Percentiles rank a stretch among this genome's conserved stretches.
Evolutionary conservation across 768 basidiomycete species (phyloP).

Genomic region (Macrolepiota dolichaula): DNA sequence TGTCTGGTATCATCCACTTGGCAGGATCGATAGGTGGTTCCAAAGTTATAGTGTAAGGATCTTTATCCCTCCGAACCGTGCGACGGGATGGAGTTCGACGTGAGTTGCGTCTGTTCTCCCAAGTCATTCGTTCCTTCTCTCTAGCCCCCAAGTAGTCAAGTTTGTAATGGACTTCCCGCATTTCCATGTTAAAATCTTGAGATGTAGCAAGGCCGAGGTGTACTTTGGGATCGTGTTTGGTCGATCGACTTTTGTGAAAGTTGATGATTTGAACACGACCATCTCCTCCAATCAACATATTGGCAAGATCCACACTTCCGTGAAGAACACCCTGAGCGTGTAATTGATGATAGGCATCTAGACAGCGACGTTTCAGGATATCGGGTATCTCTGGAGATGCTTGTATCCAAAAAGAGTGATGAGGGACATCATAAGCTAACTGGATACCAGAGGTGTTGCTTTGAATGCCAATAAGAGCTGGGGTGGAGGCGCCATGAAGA

Average conservation of each 20-base stretch:
- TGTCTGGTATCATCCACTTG: background rate
- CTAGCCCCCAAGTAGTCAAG: slow-evolving; percentile 37
- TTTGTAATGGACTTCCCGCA: slow-evolving; percentile 53
- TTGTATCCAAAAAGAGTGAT: slow-evolving; percentile 59
- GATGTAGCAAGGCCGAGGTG: slow-evolving; percentile 32
- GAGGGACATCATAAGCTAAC: slow-evolving; percentile 52
- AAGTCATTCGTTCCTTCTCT: slow-evolving; percentile 16
- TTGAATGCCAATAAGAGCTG: slow-evolving; percentile 49
- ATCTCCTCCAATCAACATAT: slow-evolving; percentile 55
- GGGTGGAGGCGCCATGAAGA: slow-evolving; percentile 52
- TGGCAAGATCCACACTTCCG: slow-evolving; percentile 42
- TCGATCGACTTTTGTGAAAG: slow-evolving; percentile 40
- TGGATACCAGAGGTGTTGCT: slow-evolving; percentile 33
- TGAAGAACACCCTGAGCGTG: slow-evolving; percentile 47
- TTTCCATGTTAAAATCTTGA: slow-evolving; percentile 45
- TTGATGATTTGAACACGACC: slow-evolving; percentile 52
- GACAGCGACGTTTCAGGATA: slow-evolving; percentile 46
- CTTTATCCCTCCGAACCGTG: background rate
- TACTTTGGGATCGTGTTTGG: slow-evolving; percentile 23
- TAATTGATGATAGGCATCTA: slow-evolving; percentile 47
- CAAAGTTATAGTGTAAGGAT: background rate
- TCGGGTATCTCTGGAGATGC: slow-evolving; percentile 56
- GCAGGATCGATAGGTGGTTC: slow-evolving; percentile 10
- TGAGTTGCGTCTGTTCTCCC: background rate
- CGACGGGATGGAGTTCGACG: background rate